Percentiles rank a stretch among this genome's conserved stretches.
Conservation (phyloP, 352 stramenopile species). For the Peronospora farinosa region DNA sequence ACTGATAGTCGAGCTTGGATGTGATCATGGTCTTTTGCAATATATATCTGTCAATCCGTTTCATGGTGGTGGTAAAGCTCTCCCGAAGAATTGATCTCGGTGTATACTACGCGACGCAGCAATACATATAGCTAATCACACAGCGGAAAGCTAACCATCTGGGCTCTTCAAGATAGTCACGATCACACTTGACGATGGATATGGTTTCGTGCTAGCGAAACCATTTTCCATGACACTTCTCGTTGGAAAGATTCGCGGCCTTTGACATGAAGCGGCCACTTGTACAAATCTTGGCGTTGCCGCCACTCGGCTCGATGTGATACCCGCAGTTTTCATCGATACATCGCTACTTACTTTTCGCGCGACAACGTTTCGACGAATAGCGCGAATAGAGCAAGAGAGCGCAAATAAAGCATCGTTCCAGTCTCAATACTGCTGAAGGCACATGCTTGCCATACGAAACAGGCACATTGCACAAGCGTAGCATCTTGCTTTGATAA, state of each 20-base stretch:
- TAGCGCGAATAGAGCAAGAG: not conserved
- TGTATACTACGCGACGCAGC: not conserved
- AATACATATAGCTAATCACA: not conserved
- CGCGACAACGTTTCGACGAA: not conserved
- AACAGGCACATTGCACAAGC: not conserved
- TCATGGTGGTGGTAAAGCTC: too few relatives aligned
- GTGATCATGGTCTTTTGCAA: too few relatives aligned
- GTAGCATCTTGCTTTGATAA: too few relatives aligned
- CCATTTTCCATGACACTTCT: slow-evolving; percentile 3
- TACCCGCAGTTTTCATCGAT: not conserved
- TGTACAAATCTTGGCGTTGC: slow-evolving; percentile 2
- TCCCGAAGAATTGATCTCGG: not conserved
- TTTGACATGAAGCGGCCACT: slow-evolving; percentile 5
- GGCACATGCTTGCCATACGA: too few relatives aligned
- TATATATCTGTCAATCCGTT: too few relatives aligned
- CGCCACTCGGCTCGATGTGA: slow-evolving; percentile 1
- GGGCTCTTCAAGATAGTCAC: slow-evolving; percentile 2
- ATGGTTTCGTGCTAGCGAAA: slow-evolving; percentile 1
- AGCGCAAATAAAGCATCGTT: slow-evolving; percentile 4
- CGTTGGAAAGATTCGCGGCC: slow-evolving; percentile 8
- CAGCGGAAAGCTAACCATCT: slow-evolving; percentile 1
- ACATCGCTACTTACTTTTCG: slow-evolving; percentile 4
- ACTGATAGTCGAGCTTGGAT: slow-evolving; percentile 13
- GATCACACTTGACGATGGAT: not conserved
- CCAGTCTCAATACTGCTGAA: too few relatives aligned